A percentile compares a stretch with the other conserved stretches of the same genome.
These are phyloP conservation scores for Daldinia childiae DNA, from an alignment of 495 filamentous ascomycete species.

Conservation along the genomic window DNA sequence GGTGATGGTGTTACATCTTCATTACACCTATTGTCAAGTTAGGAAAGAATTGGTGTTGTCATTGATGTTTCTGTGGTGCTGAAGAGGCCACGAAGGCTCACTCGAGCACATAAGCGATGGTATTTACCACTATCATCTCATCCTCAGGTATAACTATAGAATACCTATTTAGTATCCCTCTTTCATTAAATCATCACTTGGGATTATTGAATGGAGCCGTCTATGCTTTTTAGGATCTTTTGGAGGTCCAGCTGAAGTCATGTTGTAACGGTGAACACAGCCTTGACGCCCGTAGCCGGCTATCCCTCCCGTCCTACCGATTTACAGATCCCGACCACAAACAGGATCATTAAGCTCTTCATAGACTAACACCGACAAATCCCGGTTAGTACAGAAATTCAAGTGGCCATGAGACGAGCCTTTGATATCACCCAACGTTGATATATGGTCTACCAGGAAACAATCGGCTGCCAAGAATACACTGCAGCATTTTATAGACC, in stretches of 20 bases:
- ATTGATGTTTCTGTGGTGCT: neutral
- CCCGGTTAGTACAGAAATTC: neutral
- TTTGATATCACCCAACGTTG: neutral
- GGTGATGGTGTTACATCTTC: conserved; percentile 1
- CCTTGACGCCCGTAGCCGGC: neutral
- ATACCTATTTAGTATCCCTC: neutral
- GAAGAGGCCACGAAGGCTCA: neutral
- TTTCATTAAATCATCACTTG: neutral
- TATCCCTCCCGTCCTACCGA: neutral
- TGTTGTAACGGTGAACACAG: neutral
- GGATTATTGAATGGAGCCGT: neutral
- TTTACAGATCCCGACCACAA: neutral
- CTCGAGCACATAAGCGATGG: neutral
- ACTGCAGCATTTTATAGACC: conserved; percentile 9
- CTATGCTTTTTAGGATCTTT: neutral
- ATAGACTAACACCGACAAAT: neutral
- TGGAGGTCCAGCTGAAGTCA: neutral
- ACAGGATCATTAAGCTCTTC: conserved; percentile 25
- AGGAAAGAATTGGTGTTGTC: neutral
- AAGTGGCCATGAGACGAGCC: neutral
- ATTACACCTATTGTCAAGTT: neutral
- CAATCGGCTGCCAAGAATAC: neutral
- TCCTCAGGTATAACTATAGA: neutral
- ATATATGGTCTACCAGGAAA: neutral
- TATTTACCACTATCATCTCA: neutral